Percentiles rank a stretch among this genome's conserved stretches.
These are phyloP conservation scores for Medicago truncatula DNA, from an alignment of 306 rosid species.

Conservation along the genomic window MtrunA17r5.0-ANR NC_053044.1:47603501-47604000, in stretches of 20 bases:
- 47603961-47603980: conserved; percentile 97
- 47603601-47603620: conserved; percentile 62
- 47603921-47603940: conserved; percentile 23
- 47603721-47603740: conserved; percentile 98
- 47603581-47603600: conserved; percentile 98
- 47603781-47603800: conserved; percentile 99
- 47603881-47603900: conserved; percentile 14
- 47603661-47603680: not conserved
- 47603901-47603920: conserved; percentile 14
- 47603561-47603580: conserved; percentile 83
- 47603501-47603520: conserved; percentile 28
- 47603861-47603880: conserved; percentile 20
- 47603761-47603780: conserved; percentile 98
- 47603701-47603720: conserved; percentile 92
- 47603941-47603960: conserved; percentile 83
- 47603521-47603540: conserved; percentile 93
- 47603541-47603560: conserved; percentile 76
- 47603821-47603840: conserved; percentile 32
- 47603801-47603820: conserved; percentile 37
- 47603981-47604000: conserved; percentile 94
- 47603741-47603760: conserved; percentile 93
- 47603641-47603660: conserved; percentile 13
- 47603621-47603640: conserved; percentile 41
- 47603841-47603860: conserved; percentile 12
- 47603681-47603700: conserved; percentile 24